Evolutionary conservation across 1,284 basidiomycete genomes (phyloP), one percentile per base, ranked within the genome.

Genomic region (Puccinia coronata): DNA sequence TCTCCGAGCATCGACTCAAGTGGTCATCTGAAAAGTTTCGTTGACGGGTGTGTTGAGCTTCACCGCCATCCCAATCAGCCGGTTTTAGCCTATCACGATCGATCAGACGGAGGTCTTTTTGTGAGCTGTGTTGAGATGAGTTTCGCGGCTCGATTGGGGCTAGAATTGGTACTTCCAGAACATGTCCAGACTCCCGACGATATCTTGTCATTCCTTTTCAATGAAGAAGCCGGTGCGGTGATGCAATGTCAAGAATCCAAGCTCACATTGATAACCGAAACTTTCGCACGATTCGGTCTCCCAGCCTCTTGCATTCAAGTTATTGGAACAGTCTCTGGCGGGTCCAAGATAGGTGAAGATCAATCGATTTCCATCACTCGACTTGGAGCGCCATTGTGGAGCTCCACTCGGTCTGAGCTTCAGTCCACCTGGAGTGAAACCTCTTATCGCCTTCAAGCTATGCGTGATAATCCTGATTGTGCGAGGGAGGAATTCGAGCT

Each of bases 81-180:
- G 25, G 91, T 99, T 0, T 88, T 98, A 55, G 96, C 97, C 0
- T 99, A 99, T 86, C 97, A 99, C 86, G 97, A 99, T 87, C 91
- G 96, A 28, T 98, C 96, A 0, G 97, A 99, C 85, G 97, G 97
- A 80, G 97, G 96, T 65, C 88, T 99, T 49, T 92, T 99, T 86
- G 92, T 93, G 0, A 93, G 96, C 4, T 86, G 98, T 43, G 92
- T 89, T n/a, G 97, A 99, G 87, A 99, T 99, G 97, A 90, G 91
- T 63, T 98, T 99, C 84, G 95, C 96, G 8, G 96, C 95, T 34
- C 91, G 92, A 76, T 89, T 91, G 14, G 97, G 97, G 43, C 89
- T 91, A 41, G 88, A 91, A 78, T 86, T 96, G 79, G 53, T 23
- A 16, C 89, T 89, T 74, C 87, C 96, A 36, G 91, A 93, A 55